phyloP scores from a whole-genome alignment of 345 rosid species.

The Tarenaya hassleriana region DNA sequence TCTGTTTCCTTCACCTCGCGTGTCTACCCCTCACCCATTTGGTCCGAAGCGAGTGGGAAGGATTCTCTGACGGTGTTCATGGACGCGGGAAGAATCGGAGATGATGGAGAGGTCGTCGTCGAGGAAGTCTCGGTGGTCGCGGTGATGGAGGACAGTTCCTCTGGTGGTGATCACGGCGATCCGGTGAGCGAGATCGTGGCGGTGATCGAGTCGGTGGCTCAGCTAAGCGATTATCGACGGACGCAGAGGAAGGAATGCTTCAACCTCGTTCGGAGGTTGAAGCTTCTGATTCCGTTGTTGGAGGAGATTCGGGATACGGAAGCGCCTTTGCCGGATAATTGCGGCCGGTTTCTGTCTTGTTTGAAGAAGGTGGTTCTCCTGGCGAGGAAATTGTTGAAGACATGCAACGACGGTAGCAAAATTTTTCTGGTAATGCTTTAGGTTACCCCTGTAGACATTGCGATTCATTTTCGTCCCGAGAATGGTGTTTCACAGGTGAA shows the following conservation, averaged over 20 bases:
- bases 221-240: slow-evolving; percentile 41
- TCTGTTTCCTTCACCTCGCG: too few relatives aligned
- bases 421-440: slow-evolving; percentile 44
- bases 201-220: slow-evolving; percentile 40
- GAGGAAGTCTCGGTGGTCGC: too few relatives aligned
- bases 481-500: too few relatives aligned
- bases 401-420: slow-evolving; percentile 77
- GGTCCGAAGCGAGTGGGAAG: too few relatives aligned
- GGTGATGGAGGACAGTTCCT: too few relatives aligned
- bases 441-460: neutral
- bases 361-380: slow-evolving; percentile 42
- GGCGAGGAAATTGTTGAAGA: slow-evolving; percentile 42
- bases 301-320: slow-evolving; percentile 48
- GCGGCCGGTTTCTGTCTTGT: slow-evolving; percentile 22
- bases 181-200: slow-evolving; percentile 34
- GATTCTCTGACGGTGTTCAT: too few relatives aligned
- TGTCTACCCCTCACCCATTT: too few relatives aligned
- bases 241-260: slow-evolving; percentile 57
- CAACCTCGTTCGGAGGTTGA: slow-evolving; percentile 54
- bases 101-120: too few relatives aligned
- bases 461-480: neutral
- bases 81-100: too few relatives aligned
- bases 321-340: slow-evolving; percentile 22
- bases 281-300: slow-evolving; percentile 53
- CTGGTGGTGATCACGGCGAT: slow-evolving; percentile 11